A percentile compares a stretch with the other conserved stretches of the same genome.
Evolutionary conservation across 768 basidiomycete species (phyloP).

Genomic region (Lactarius akahatsu): DNA sequence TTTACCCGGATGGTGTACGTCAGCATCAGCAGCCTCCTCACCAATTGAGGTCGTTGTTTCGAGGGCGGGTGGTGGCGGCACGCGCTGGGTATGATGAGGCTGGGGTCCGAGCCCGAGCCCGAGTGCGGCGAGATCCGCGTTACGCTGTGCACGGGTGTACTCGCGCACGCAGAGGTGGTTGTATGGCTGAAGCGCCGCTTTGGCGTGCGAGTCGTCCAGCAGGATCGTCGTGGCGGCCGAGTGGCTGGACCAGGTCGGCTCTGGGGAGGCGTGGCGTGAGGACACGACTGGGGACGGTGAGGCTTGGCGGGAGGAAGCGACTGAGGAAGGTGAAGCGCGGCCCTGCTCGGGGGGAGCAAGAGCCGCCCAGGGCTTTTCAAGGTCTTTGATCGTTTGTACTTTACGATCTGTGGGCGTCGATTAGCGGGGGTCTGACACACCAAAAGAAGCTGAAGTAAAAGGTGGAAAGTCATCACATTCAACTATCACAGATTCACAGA

Average conservation of each 20-base stretch:
- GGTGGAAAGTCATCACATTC: slow-evolving; percentile 9
- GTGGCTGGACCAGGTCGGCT: slow-evolving; percentile 32
- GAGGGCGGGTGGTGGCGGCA: slow-evolving; percentile 22
- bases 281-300: neutral
- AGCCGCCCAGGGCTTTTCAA: slow-evolving; percentile 63
- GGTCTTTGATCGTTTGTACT: slow-evolving; percentile 69
- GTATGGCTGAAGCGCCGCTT: slow-evolving; percentile 69
- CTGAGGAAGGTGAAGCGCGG: neutral
- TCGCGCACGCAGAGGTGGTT: slow-evolving; percentile 79
- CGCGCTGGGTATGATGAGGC: neutral
- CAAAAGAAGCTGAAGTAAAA: slow-evolving; percentile 22
- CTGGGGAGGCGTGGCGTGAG: neutral
- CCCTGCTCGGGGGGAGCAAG: slow-evolving; percentile 31
- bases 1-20: slow-evolving; percentile 3
- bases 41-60: neutral
- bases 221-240: slow-evolving; percentile 50
- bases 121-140: slow-evolving; percentile 38
- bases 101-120: neutral
- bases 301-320: neutral
- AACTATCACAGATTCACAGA: slow-evolving; percentile 24
- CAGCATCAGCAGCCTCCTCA: slow-evolving; percentile 28
- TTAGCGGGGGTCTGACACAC: slow-evolving; percentile 11
- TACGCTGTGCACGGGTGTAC: slow-evolving; percentile 51
- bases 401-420: slow-evolving; percentile 34
- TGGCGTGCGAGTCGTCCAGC: slow-evolving; percentile 52